Evolutionary conservation across 106 monocot species (phyloP).

Genomic region (Dioscorea alata): DNA sequence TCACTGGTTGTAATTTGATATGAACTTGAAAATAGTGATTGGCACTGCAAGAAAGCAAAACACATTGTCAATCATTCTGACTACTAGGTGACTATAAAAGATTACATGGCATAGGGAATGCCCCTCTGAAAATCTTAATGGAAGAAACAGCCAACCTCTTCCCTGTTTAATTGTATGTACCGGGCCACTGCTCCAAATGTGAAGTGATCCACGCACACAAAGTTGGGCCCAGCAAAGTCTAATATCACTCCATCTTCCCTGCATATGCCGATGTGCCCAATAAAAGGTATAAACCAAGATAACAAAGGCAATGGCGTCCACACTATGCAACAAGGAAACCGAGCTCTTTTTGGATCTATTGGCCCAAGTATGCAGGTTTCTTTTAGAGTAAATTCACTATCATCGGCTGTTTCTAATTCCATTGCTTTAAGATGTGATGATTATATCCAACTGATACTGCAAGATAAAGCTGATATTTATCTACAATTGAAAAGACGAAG

Average conservation of each 20-base stretch:
- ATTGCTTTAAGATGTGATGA: neutral
- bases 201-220: conserved; percentile 86
- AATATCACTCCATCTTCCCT: conserved; percentile 97
- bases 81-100: neutral
- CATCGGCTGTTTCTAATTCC: conserved; percentile 21
- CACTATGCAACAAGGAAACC: conserved; percentile 90
- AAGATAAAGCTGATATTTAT: too few relatives aligned
- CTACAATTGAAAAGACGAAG: too few relatives aligned
- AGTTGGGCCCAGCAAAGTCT: conserved; percentile 91
- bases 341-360: conserved; percentile 73
- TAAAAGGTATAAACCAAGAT: conserved; percentile 90
- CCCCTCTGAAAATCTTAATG: neutral
- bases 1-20: neutral
- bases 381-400: conserved; percentile 10
- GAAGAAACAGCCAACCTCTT: conserved; percentile 32
- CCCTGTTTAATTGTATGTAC: conserved; percentile 64
- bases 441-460: too few relatives aligned
- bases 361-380: conserved; percentile 21
- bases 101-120: neutral
- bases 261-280: conserved; percentile 89
- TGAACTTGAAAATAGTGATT: neutral
- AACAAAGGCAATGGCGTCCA: conserved; percentile 89
- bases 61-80: neutral
- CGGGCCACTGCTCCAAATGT: conserved; percentile 80
- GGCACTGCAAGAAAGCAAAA: conserved; percentile 10